Evolutionary conservation across 2,329 filamentous ascomycete genomes (phyloP).

Genomic region (Pseudogymnoascus sp.): DNA sequence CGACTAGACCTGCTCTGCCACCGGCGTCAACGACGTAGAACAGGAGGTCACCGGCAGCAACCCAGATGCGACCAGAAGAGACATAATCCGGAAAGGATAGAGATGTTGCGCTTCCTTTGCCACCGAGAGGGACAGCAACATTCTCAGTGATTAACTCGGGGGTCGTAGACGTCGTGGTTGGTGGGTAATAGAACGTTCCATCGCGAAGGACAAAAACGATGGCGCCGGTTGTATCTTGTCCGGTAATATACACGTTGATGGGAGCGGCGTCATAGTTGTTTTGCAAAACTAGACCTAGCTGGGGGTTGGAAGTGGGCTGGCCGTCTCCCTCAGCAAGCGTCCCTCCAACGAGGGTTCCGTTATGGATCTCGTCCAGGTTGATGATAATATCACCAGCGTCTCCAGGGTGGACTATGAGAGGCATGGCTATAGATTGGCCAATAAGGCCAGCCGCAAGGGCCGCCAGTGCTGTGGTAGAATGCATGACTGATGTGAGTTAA

Average conservation of each 20-base stretch:
- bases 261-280: background rate
- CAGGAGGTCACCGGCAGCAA: constrained; percentile 52
- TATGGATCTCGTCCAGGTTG: background rate
- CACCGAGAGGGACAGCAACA: constrained; percentile 57
- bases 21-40: constrained; percentile 62
- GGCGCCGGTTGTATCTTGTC: constrained; percentile 21
- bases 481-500: background rate
- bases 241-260: background rate
- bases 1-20: constrained; percentile 55
- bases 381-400: background rate
- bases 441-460: background rate
- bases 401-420: background rate
- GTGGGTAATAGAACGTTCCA: constrained; percentile 59
- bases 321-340: background rate
- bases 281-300: background rate
- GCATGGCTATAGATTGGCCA: background rate
- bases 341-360: background rate
- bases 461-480: background rate
- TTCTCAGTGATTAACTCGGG: constrained; percentile 47
- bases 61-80: constrained; percentile 66
- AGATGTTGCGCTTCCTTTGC: constrained; percentile 49
- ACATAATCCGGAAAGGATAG: constrained; percentile 60
- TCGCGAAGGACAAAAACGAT: constrained; percentile 59
- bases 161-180: constrained; percentile 47
- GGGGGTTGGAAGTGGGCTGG: background rate